Percentiles rank a stretch among this genome's conserved stretches.
These are phyloP conservation scores for Mycena amicta DNA, from an alignment of 768 basidiomycete genomes.

Conservation along the genomic window DNA sequence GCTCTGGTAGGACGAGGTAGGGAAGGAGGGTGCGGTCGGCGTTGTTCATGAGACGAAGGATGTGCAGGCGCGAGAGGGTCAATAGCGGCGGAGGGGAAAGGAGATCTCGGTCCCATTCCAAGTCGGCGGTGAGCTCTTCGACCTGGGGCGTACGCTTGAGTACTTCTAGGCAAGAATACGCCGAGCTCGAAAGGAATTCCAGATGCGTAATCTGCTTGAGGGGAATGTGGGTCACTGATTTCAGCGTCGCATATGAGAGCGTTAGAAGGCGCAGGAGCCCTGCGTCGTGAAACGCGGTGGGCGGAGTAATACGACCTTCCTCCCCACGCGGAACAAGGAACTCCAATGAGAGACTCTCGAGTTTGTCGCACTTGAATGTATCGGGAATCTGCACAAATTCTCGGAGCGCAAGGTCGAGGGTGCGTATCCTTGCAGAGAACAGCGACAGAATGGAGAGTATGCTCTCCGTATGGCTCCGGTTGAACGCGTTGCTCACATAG, in stretches of 20 bases:
- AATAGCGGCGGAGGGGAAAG: neutral
- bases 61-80: neutral
- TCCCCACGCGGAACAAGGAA: neutral
- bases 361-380: neutral
- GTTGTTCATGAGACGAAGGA: neutral
- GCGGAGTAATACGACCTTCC: neutral
- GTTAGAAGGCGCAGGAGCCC: neutral
- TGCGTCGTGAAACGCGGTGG: neutral
- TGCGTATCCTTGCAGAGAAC: neutral
- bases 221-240: neutral
- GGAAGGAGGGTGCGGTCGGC: neutral
- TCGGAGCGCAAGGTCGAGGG: neutral
- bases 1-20: neutral
- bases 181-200: neutral
- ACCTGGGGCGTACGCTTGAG: neutral
- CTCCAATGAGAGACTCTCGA: neutral
- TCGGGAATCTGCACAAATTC: neutral
- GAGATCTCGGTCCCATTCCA: neutral
- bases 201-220: neutral
- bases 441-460: neutral
- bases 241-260: neutral
- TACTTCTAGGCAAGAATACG: neutral
- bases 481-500: neutral
- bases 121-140: neutral
- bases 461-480: neutral